Conservation (phyloP, 2,329 filamentous ascomycete species). For the Paracoccidioides brasiliensis region DNA sequence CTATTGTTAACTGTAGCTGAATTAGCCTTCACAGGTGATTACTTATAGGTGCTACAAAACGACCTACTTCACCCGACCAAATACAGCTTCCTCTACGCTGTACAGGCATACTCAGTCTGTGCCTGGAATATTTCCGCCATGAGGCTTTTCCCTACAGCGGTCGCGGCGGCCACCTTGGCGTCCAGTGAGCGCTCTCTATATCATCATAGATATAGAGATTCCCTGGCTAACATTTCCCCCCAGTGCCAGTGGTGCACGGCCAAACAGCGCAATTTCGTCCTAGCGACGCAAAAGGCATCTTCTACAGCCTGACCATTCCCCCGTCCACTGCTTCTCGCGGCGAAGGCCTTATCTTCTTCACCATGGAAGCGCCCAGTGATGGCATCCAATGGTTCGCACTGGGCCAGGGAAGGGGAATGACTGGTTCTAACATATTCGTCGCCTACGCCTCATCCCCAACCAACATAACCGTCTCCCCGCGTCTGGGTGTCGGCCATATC, state of each 20-base stretch:
- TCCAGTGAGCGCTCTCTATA: not conserved
- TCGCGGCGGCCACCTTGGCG: not conserved
- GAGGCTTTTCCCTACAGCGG: not conserved
- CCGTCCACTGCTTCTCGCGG: constrained; percentile 37
- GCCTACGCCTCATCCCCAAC: constrained; percentile 40
- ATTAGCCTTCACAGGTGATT: too few species aligned
- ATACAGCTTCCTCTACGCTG: not conserved
- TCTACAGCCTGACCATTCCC: constrained; percentile 43
- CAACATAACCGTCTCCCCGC: constrained; percentile 46
- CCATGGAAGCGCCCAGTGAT: constrained; percentile 40
- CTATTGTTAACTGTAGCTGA: not conserved
- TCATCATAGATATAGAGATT: not conserved
- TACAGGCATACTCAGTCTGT: not conserved
- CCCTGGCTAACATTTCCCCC: not conserved
- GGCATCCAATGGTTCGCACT: constrained; percentile 41
- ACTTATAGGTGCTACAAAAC: not conserved
- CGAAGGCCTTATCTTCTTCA: constrained; percentile 45
- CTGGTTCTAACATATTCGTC: constrained; percentile 45
- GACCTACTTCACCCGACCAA: not conserved
- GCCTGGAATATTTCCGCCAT: not conserved
- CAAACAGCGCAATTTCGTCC: constrained; percentile 15
- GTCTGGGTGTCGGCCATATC: constrained; percentile 33
- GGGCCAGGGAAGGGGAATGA: constrained; percentile 44
- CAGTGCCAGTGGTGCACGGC: constrained; percentile 11
- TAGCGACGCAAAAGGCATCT: constrained; percentile 12